phyloP scores from a whole-genome alignment of 805 yeast species.

The Schwanniomyces yamadae region DNA sequence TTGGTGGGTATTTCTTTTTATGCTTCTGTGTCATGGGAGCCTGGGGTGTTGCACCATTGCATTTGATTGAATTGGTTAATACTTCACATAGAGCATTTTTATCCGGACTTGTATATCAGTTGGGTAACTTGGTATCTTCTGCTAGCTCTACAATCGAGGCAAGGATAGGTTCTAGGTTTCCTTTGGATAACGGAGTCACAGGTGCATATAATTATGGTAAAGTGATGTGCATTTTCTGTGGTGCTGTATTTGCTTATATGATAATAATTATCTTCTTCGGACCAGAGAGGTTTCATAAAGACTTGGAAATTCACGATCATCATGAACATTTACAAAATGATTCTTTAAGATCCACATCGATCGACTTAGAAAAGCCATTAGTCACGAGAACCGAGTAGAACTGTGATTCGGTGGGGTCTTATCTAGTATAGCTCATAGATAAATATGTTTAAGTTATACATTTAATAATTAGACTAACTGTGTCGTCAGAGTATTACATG shows the following conservation, averaged over 20 bases:
- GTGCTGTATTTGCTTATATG: slow-evolving; percentile 56
- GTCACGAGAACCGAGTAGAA: background rate
- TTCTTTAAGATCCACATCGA: background rate
- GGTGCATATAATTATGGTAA: slow-evolving; percentile 49
- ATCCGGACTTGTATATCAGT: slow-evolving; percentile 62
- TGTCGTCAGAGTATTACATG: too few species aligned
- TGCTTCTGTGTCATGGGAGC: slow-evolving; percentile 67
- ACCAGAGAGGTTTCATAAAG: slow-evolving; percentile 46
- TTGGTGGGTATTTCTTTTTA: slow-evolving; percentile 59
- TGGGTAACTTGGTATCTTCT: slow-evolving; percentile 66
- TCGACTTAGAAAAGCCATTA: background rate
- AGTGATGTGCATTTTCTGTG: slow-evolving; percentile 66
- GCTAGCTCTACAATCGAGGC: slow-evolving; percentile 70
- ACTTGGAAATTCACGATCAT: background rate
- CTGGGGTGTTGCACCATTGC: slow-evolving; percentile 67
- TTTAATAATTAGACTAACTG: too few species aligned
- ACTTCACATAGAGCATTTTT: slow-evolving; percentile 64
- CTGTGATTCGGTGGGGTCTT: background rate
- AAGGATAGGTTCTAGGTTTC: slow-evolving; percentile 55
- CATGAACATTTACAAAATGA: background rate
- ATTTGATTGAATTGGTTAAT: slow-evolving; percentile 59
- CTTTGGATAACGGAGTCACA: slow-evolving; percentile 20
- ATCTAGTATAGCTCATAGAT: too few species aligned
- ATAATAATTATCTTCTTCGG: slow-evolving; percentile 52
- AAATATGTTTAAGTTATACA: background rate